Evolutionary conservation across 2,329 filamentous ascomycete species (phyloP).

Genomic region (Lachnellula arida): DNA sequence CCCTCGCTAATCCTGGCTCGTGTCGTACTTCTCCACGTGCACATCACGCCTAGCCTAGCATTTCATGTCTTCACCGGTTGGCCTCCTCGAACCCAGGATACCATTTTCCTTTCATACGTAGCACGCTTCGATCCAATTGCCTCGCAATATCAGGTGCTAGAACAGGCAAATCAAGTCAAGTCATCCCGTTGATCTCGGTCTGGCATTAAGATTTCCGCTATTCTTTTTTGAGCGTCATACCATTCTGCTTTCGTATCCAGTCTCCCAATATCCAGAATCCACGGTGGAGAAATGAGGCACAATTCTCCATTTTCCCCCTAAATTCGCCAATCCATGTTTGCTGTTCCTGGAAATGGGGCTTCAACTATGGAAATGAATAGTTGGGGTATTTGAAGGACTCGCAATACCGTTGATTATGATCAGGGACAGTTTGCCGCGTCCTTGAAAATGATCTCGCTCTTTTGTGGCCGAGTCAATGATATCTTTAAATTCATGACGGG

Average conservation of each 20-base stretch:
- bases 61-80: too few species aligned
- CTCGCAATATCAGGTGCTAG: slow-evolving; percentile 46
- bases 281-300: slow-evolving; percentile 33
- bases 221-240: too few species aligned
- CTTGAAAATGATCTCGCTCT: slow-evolving; percentile 29
- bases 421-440: slow-evolving; percentile 41
- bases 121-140: background rate
- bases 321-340: slow-evolving; percentile 45
- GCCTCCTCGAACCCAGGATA: too few species aligned
- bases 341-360: slow-evolving; percentile 43
- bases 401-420: slow-evolving; percentile 35
- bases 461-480: slow-evolving; percentile 29
- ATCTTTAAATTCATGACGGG: slow-evolving; percentile 40
- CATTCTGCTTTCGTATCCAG: slow-evolving; percentile 40
- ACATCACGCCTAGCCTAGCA: too few species aligned
- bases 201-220: slow-evolving; percentile 39
- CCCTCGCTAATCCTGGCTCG: too few species aligned
- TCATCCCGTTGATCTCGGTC: slow-evolving; percentile 42
- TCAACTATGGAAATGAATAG: slow-evolving; percentile 43
- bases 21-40: too few species aligned
- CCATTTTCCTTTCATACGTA: too few species aligned
- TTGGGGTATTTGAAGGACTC: slow-evolving; percentile 29
- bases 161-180: slow-evolving; percentile 37
- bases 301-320: slow-evolving; percentile 40
- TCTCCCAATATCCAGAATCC: slow-evolving; percentile 32